Conservation (phyloP, 306 rosid genomes). For the Calophaca sinica region DNA sequence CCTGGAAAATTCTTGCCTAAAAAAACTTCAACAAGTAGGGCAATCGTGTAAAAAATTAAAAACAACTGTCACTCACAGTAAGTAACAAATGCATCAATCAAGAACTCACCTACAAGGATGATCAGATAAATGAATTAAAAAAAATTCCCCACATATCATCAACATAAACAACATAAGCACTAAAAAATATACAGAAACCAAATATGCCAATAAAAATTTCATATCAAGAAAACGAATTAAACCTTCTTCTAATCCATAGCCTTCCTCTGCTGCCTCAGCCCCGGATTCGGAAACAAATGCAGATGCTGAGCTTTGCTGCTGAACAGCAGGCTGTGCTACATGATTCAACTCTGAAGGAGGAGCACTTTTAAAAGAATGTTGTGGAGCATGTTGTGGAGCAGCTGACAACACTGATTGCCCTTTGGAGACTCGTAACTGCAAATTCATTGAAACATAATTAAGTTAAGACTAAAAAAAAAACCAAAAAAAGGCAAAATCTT, state of each 20-base stretch:
- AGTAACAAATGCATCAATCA: conserved; percentile 12
- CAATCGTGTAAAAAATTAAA: neutral
- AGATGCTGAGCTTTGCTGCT: conserved; percentile 62
- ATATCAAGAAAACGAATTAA: conserved; percentile 30
- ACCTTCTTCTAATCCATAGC: conserved; percentile 83
- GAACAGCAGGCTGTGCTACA: conserved; percentile 69
- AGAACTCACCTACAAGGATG: neutral
- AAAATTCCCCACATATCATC: neutral
- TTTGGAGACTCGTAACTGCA: conserved; percentile 77
- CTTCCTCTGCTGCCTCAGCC: conserved; percentile 71
- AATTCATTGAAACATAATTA: conserved; percentile 39
- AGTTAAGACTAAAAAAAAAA: conserved; percentile 6
- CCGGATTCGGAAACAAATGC: conserved; percentile 58
- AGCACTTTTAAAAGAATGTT: conserved; percentile 52
- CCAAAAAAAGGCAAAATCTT: neutral
- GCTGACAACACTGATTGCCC: conserved; percentile 61
- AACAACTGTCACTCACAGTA: neutral
- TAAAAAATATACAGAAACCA: conserved; percentile 27
- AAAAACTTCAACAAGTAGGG: neutral
- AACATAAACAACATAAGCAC: conserved; percentile 9
- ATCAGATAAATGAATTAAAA: neutral
- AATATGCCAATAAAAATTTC: neutral
- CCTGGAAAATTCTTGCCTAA: conserved; percentile 4
- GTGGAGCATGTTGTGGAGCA: conserved; percentile 54
- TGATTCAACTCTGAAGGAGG: conserved; percentile 70